A percentile compares a stretch with the other conserved stretches of the same genome.
Conservation (phyloP, 2,329 filamentous ascomycete genomes). For the Teratosphaeria nubilosa region DNA sequence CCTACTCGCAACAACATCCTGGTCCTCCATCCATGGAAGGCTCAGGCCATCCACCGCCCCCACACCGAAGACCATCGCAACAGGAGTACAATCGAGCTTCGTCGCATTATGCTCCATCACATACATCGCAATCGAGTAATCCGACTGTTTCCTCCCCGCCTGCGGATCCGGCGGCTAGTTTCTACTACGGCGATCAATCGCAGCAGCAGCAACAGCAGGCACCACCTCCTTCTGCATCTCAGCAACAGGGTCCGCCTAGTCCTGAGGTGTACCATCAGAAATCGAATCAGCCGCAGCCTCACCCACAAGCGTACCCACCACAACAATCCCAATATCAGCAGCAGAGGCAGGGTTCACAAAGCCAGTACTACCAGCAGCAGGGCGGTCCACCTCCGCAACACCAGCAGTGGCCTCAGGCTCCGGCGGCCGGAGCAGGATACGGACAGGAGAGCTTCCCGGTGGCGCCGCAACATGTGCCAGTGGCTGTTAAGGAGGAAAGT, state of each 20-base stretch:
- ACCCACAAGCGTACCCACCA: slow-evolving; percentile 17
- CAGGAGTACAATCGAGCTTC: slow-evolving; percentile 21
- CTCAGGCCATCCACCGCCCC: slow-evolving; percentile 16
- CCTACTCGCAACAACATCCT: slow-evolving; percentile 16
- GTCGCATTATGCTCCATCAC: slow-evolving; percentile 27
- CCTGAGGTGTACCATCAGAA: not conserved
- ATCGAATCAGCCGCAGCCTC: not conserved
- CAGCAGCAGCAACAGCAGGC: not conserved
- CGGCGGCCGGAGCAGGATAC: slow-evolving; percentile 17
- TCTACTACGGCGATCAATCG: slow-evolving; percentile 40
- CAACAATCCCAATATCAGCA: slow-evolving; percentile 16
- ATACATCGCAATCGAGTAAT: slow-evolving; percentile 19
- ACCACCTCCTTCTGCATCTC: too few relatives aligned
- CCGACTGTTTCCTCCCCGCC: slow-evolving; percentile 17
- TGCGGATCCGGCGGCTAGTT: slow-evolving; percentile 46
- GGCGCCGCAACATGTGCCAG: slow-evolving; percentile 23
- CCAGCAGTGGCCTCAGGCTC: slow-evolving; percentile 24
- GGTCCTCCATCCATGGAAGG: slow-evolving; percentile 1
- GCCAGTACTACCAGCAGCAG: slow-evolving; percentile 12
- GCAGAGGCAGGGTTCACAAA: not conserved
- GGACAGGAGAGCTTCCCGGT: slow-evolving; percentile 24
- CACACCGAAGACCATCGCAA: slow-evolving; percentile 10
- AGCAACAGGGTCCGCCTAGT: not conserved
- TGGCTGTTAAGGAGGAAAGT: slow-evolving; percentile 23
- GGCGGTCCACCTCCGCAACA: slow-evolving; percentile 15